These are phyloP conservation scores for Suillus luteus DNA, from an alignment of 768 basidiomycete species.

Conservation along the genomic window DNA sequence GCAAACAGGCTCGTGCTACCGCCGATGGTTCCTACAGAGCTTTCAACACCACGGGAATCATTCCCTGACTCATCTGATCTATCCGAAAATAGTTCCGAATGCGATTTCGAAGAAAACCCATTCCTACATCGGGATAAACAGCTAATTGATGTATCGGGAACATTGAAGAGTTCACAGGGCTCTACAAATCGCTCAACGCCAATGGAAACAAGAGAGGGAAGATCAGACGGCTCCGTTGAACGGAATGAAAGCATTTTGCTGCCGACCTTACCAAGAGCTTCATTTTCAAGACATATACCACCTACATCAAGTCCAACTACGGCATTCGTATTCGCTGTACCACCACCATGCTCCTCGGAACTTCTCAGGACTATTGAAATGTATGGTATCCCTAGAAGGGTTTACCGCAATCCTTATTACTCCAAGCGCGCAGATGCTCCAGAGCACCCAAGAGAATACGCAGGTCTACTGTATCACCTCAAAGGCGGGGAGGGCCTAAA, in stretches of 20 bases:
- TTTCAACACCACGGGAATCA: neutral
- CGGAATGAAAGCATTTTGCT: neutral
- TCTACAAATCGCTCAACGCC: constrained; percentile 21
- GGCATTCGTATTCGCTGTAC: constrained; percentile 45
- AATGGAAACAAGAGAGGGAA: constrained; percentile 2
- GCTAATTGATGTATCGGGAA: neutral
- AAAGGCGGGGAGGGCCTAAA: constrained; percentile 62
- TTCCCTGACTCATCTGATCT: neutral
- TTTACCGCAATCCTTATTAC: constrained; percentile 83
- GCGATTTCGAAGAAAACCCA: neutral
- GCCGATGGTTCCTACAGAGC: neutral
- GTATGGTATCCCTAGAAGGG: constrained; percentile 52
- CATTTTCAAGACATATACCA: constrained; percentile 1
- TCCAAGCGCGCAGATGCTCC: constrained; percentile 73
- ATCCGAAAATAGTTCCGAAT: neutral
- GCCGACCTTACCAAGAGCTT: neutral
- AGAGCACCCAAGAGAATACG: constrained; percentile 70
- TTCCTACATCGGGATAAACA: neutral
- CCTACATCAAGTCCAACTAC: constrained; percentile 14
- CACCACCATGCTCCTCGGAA: constrained; percentile 53
- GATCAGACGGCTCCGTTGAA: neutral
- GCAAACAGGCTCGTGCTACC: constrained; percentile 10
- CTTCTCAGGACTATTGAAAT: constrained; percentile 46
- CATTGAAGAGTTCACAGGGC: neutral
- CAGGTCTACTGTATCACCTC: constrained; percentile 72